Percentiles rank a stretch among this genome's conserved stretches.
These are phyloP conservation scores for Pontederia paniculata DNA, from an alignment of 176 grass and related monocot species.

Conservation along the genomic window DNA sequence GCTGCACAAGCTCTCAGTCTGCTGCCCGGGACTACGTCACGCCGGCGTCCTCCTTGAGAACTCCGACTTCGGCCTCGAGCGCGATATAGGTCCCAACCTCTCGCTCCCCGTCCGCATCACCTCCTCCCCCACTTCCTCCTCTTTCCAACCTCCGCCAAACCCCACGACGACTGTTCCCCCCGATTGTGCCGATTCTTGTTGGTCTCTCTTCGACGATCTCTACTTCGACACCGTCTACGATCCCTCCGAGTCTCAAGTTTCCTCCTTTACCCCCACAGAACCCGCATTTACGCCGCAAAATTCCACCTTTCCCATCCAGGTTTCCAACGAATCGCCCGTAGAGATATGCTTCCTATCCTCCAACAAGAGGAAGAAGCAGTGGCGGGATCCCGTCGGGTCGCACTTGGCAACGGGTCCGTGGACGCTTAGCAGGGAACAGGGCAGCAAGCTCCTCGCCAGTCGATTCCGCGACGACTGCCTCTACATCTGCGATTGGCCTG, in stretches of 20 bases:
- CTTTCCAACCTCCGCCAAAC: not conserved
- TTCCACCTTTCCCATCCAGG: not conserved
- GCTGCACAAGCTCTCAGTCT: constrained; percentile 78
- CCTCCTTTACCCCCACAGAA: not conserved
- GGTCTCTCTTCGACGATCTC: constrained; percentile 86
- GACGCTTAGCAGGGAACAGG: constrained; percentile 77
- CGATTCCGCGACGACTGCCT: constrained; percentile 79
- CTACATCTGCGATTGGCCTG: constrained; percentile 90
- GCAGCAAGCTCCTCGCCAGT: constrained; percentile 77
- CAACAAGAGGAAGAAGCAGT: constrained; percentile 25
- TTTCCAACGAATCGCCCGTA: not conserved
- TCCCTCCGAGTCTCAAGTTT: constrained; percentile 30
- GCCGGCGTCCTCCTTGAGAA: constrained; percentile 61
- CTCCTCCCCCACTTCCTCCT: not conserved
- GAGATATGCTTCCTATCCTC: not conserved
- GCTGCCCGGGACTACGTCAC: constrained; percentile 65
- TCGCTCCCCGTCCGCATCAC: not conserved
- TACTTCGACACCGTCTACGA: constrained; percentile 82
- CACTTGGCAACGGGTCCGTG: constrained; percentile 66
- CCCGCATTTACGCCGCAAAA: not conserved
- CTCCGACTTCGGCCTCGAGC: constrained; percentile 71
- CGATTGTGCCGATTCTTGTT: constrained; percentile 13
- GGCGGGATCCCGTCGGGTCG: constrained; percentile 43
- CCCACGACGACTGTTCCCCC: not conserved
- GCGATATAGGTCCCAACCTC: constrained; percentile 73